Evolutionary conservation across 2,329 filamentous ascomycete genomes (phyloP), one percentile per base, ranked within the genome.

Genomic region (Exophiala bonariae): DNA sequence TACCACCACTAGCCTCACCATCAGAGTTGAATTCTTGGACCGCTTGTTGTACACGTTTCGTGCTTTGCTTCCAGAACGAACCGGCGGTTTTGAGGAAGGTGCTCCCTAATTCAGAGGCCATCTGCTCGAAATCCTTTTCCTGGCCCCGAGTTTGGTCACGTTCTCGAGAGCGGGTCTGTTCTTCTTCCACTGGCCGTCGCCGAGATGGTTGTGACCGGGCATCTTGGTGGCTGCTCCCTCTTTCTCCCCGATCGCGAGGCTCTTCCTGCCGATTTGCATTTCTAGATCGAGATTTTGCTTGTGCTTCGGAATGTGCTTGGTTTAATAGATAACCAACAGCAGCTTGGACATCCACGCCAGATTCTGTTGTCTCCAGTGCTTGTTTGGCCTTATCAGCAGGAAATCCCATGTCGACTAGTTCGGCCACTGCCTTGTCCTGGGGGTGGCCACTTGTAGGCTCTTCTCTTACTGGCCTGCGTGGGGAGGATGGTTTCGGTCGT

Each of bases 391-490:
- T 89, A 49, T 95, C 88, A 0, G 83, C 79, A 0, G 89, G 83
- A 59, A 99, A 99, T 1, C 93, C 93, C 81, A 97, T 97, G 57
- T 96, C 92, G 3, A 96, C 83, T 19, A 99, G 73, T 64, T 97
- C 89, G 8, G 88, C 89, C 19, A 97, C 81, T 8, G 90, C 88
- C 57, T 80, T 82, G 61, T 96, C 89, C 48, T 86, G 83, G 1
- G 81, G 82, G 59, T 71, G 72, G n/a, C 40, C 16, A 18, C 44
- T 40, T 2, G 59, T 59, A 2, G 66, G 61, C 38, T 59, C 62
- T 2, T 60, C 59, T 37, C 36, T 56, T 53, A 11, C 48, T 55
- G 30, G 20, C 23, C 26, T 36, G 11, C 37, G 33, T 14, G 41
- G 33, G 30, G 33, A 32, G 34, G 52, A 38, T n/a, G 17, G 17